Evolutionary conservation across 345 rosid genomes (phyloP), one percentile per base, ranked within the genome.

Genomic region (Orychophragmus violaceus): DNA sequence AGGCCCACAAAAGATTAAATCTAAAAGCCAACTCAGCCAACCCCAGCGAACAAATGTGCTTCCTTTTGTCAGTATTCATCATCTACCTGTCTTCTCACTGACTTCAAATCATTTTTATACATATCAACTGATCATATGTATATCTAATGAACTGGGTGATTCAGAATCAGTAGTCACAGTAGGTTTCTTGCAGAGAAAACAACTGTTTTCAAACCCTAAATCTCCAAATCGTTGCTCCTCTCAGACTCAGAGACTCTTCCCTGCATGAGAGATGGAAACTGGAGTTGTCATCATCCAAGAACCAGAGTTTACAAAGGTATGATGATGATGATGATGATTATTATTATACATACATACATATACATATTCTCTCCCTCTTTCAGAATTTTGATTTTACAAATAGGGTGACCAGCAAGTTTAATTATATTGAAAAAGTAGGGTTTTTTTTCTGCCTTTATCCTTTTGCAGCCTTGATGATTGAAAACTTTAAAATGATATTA

Each of bases 191-290:
- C 49, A 30, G 67, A 65, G 49, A 21, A 65, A 72, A 58, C 71
- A 65, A 65, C 71, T 57, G 14, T 57, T 49, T 23, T 48, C 50
- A 49, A 57, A 45, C 70, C 46, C 59, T 64, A 57, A 71, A 63
- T 32, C 69, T 71, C 32, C 39, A 71, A 29, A 44, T 62, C 46
- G 21, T 30, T 37, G 8, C 28, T 64, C 48, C 59, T 25, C 73
- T n/a, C 29, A 24, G 19, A 50, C 13, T 6, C 55, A 50, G 18
- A 23, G 17, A 49, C 55, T 24, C 55, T 50, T 51, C 9, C 35
- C 21, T 42, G 74, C 71, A 78, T 73, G 76, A 80, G 44, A 58
- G 63, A 85, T 87, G 97, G 88, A 82, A 48, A 79, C 90, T 29
- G 90, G 70, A 87, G 76, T 68, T 59, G 83, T 64, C 68, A 35